Evolutionary conservation across 78 protist genomes (phyloP), one percentile per base, ranked within the genome.

Genomic region (Cavenderia fasciculata): DNA sequence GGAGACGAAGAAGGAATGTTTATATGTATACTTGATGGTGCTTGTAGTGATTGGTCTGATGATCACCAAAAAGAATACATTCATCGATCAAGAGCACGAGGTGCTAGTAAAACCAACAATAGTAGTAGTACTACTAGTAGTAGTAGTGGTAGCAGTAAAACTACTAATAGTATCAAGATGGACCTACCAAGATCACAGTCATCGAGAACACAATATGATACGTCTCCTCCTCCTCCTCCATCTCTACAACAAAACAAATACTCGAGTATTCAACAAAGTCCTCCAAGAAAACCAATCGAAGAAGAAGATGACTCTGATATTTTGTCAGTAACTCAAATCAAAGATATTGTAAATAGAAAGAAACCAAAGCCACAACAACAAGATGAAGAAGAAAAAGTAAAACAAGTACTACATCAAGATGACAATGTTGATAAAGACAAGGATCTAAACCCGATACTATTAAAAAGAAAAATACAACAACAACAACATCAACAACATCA

Each of bases 21-120:
- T 38, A 7, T n/a, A 14, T 73, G 82, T 23, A 54, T 73, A 2
- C 23, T 33, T n/a, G 86, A 43, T 27, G 74, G 54, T 27, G 21
- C n/a, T 38, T 61, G 86, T 44, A 57, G 61, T n/a, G 63, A 75
- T 75, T 43, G 59, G 33, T 44, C 61, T 38, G 74, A 57, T 14
- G 3, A 0, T 44, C 86, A 61, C 43, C 38, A 43, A 61, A 57
- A 59, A 33, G 74, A 75, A 59, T 61, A 61, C 1, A 21, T 36
- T 14, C 86, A 75, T 46, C n/a, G 16, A 34, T 38, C 27, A 44
- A 68, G 27, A 29, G 44, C n/a, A 44, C 16, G 14, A 19, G 5
- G 4, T 56, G 7, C 5, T 16, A 4, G 27, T 56, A 56, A 25
- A 19, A 56, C 31, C 10, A 56, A 56, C 5, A 56, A 12, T 7